Conservation (phyloP, 768 basidiomycete species). For the Suillus hirtellus region DNA sequence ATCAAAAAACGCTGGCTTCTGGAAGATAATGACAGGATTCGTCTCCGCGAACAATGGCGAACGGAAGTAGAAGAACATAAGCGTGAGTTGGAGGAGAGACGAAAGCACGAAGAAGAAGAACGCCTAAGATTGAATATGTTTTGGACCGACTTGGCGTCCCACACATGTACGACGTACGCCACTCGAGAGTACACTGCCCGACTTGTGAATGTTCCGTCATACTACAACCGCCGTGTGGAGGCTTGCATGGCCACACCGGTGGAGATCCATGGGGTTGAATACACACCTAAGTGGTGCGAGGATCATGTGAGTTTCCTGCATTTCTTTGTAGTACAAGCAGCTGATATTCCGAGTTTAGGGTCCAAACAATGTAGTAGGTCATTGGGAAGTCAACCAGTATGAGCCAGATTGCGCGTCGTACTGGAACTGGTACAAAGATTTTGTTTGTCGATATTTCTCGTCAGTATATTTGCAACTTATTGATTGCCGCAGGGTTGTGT, state of each 20-base stretch:
- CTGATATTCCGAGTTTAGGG: slow-evolving; percentile 17
- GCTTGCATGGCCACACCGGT: slow-evolving; percentile 26
- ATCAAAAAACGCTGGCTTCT: slow-evolving; percentile 19
- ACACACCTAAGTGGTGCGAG: slow-evolving; percentile 24
- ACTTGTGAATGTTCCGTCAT: slow-evolving; percentile 28
- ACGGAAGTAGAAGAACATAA: not conserved
- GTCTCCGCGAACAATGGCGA: not conserved
- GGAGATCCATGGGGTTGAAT: slow-evolving; percentile 23
- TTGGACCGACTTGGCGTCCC: slow-evolving; percentile 9
- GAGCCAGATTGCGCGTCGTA: slow-evolving; percentile 29
- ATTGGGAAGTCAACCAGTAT: slow-evolving; percentile 26
- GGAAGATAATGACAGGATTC: slow-evolving; percentile 17
- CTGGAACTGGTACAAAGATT: slow-evolving; percentile 29
- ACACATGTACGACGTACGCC: slow-evolving; percentile 29
- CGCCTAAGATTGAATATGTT: slow-evolving; percentile 13
- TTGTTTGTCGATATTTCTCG: not conserved
- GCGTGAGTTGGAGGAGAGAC: slow-evolving; percentile 2
- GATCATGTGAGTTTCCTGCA: slow-evolving; percentile 16
- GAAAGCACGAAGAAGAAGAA: slow-evolving; percentile 20
- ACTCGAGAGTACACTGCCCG: slow-evolving; percentile 32
- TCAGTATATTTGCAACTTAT: not conserved
- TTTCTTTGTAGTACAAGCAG: not conserved
- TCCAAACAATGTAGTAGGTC: slow-evolving; percentile 21
- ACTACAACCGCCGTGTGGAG: slow-evolving; percentile 21
- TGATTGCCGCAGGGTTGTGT: slow-evolving; percentile 4